Evolutionary conservation across 192 early-diverging fungal species (phyloP), one percentile per base, ranked within the genome.

Genomic region (Rhizophlyctis rosea): DNA sequence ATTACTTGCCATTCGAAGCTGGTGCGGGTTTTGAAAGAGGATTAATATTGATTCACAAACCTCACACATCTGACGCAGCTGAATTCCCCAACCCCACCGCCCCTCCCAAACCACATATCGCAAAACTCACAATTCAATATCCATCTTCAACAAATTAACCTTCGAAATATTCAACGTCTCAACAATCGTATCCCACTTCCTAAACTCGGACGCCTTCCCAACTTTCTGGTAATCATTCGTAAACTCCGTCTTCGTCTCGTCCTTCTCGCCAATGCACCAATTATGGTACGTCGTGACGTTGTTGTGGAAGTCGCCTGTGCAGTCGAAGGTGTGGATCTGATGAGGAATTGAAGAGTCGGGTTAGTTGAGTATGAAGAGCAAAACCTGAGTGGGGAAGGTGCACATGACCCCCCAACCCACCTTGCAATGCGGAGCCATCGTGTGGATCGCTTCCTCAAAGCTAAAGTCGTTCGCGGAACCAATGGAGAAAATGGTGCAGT

Each of bases 261-360:
- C 56, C 4, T 39, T 59, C 24, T 27, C 64, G 3, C 49, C 57
- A 28, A 67, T 49, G 57, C 65, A 67, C 50, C 57, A 60, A n/a
- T 16, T 13, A 35, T 66, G 64, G 50, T 30, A 58, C 13, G 34
- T 58, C 18, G 64, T 58, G 32, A 56, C 18, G 13, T 39, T 54
- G 34, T 66, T 48, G 23, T 13, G 14, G 55, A 54, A 66, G 16
- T 58, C 33, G 34, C 64, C 64, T 28, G 64, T 66, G 54, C 64
- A 66, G 34, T 66, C 64, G 48, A 66, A 66, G 5, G 64, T 66
- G 56, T 66, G 55, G 47, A 66, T 66, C 29, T 57, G 7, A 32
- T 5, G n/a, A 24, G 9, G 51, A 7, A 53, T 7, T 24, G 44
- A 47, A 14, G 44, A 47, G 13, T 47, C 44, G n/a, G n/a, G 44